These are phyloP conservation scores for Cetraspora pellucida DNA, from an alignment of 192 early-diverging fungal genomes.

Conservation along the genomic window DNA sequence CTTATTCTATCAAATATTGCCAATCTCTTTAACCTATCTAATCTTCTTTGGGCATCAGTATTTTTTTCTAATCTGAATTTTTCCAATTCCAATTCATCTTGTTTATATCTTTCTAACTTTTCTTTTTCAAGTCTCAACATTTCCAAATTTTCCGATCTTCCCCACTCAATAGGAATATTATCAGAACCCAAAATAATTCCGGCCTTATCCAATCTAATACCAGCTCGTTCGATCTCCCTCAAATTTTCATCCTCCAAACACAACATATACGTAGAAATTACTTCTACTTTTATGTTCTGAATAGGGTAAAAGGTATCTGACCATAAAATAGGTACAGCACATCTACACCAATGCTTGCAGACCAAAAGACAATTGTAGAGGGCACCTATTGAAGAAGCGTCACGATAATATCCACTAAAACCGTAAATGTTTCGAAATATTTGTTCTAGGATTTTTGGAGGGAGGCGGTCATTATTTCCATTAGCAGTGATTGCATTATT, in stretches of 20 bases:
- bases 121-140: too few species aligned
- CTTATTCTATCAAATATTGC: too few species aligned
- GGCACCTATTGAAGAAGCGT: neutral
- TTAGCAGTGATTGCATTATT: too few species aligned
- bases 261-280: neutral
- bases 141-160: too few species aligned
- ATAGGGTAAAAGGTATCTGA: slow-evolving; percentile 6
- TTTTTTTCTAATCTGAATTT: too few species aligned
- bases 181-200: too few species aligned
- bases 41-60: too few species aligned
- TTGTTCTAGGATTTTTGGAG: neutral
- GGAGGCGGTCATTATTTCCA: neutral
- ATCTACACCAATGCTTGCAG: neutral
- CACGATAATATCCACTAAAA: neutral
- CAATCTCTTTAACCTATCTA: too few species aligned
- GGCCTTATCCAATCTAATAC: neutral
- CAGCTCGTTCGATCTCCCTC: neutral
- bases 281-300: neutral
- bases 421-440: slow-evolving; percentile 1
- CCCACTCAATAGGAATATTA: too few species aligned
- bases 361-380: slow-evolving; percentile 15
- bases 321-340: slow-evolving; percentile 1
- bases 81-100: too few species aligned
- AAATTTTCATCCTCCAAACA: neutral
- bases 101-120: too few species aligned